A percentile compares a stretch with the other conserved stretches of the same genome.
These are phyloP conservation scores for Eustoma russellianum DNA, from an alignment of 257 asterid genomes.

Conservation along the genomic window DNA sequence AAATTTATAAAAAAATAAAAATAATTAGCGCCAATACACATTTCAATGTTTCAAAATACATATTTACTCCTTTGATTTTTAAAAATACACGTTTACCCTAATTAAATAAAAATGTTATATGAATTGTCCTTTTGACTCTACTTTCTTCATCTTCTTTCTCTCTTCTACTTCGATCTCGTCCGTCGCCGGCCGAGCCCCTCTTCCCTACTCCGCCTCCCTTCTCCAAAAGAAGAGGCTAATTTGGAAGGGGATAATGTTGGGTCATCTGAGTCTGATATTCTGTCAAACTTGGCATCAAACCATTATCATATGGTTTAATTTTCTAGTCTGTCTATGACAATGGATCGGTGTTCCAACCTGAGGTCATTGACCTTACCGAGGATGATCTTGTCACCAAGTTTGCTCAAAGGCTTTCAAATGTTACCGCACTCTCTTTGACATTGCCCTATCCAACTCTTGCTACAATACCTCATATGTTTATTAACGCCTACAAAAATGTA, in stretches of 20 bases:
- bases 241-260: slow-evolving; percentile 28
- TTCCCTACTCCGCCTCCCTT: too few relatives aligned
- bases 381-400: slow-evolving; percentile 21
- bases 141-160: too few relatives aligned
- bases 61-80: too few relatives aligned
- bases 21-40: too few relatives aligned
- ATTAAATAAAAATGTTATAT: too few relatives aligned
- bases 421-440: slow-evolving; percentile 12
- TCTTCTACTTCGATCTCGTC: too few relatives aligned
- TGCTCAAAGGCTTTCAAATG: slow-evolving; percentile 19
- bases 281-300: slow-evolving; percentile 25
- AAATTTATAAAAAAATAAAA: too few relatives aligned
- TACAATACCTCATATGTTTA: slow-evolving; percentile 23
- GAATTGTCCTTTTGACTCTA: too few relatives aligned
- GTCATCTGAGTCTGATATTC: slow-evolving; percentile 31
- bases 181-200: too few relatives aligned
- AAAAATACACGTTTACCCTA: too few relatives aligned
- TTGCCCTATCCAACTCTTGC: slow-evolving; percentile 23
- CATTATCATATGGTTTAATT: slow-evolving; percentile 31
- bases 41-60: too few relatives aligned
- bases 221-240: too few relatives aligned
- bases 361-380: slow-evolving; percentile 25
- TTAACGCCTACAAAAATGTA: slow-evolving; percentile 27
- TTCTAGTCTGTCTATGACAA: slow-evolving; percentile 25
- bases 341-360: slow-evolving; percentile 27